Conservation (phyloP, 208 protist species). For the Trypanosoma platydactyli region DNA sequence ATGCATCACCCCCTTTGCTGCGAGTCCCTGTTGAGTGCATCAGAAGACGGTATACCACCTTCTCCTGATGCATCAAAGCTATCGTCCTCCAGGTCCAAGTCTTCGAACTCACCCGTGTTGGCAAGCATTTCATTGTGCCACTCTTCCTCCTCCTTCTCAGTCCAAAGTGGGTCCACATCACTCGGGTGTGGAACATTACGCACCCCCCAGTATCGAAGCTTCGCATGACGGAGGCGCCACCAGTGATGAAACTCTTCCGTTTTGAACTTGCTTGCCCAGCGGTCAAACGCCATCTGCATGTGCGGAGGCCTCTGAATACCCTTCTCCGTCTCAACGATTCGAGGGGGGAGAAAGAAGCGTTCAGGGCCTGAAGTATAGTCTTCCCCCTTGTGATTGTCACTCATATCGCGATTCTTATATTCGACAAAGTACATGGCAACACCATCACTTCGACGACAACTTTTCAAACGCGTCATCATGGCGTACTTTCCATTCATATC, state of each 20-base stretch:
- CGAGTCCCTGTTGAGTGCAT: slow-evolving; percentile 25
- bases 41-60: slow-evolving; percentile 34
- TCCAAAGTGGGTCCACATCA: slow-evolving; percentile 90
- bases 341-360: slow-evolving; percentile 88
- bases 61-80: slow-evolving; percentile 62
- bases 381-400: slow-evolving; percentile 90
- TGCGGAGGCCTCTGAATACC: slow-evolving; percentile 87
- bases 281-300: slow-evolving; percentile 93
- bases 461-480: slow-evolving; percentile 86
- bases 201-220: slow-evolving; percentile 89
- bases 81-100: slow-evolving; percentile 83
- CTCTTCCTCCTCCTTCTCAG: slow-evolving; percentile 91
- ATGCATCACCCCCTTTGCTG: slow-evolving; percentile 26
- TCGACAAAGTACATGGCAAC: slow-evolving; percentile 91
- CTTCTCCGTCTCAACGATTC: slow-evolving; percentile 87
- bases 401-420: slow-evolving; percentile 88
- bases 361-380: slow-evolving; percentile 82
- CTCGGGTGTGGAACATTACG: slow-evolving; percentile 91
- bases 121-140: slow-evolving; percentile 91
- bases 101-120: slow-evolving; percentile 86
- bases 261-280: slow-evolving; percentile 91
- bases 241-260: slow-evolving; percentile 92
- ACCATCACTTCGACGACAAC: slow-evolving; percentile 63
- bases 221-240: slow-evolving; percentile 89
- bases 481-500: slow-evolving; percentile 86